A percentile compares a stretch with the other conserved stretches of the same genome.
phyloP scores from a whole-genome alignment of 306 rosid genomes.

The Quercus wislizeni region DNA sequence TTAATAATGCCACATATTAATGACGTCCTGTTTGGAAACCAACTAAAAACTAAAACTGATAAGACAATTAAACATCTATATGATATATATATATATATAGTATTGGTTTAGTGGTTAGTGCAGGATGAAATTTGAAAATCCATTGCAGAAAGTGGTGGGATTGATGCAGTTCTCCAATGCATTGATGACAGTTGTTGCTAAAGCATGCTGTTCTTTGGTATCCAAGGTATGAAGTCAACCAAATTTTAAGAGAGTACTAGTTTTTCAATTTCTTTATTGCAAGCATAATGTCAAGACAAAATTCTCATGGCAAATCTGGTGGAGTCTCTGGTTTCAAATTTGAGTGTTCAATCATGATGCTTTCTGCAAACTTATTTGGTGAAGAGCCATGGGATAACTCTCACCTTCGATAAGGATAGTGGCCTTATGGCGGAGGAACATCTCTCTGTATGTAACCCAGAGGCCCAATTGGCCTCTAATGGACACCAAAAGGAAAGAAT shows the following conservation, averaged over 20 bases:
- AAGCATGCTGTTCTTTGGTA: constrained; percentile 78
- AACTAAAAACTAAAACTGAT: background rate
- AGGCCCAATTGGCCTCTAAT: background rate
- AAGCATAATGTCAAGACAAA: background rate
- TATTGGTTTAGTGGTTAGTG: background rate
- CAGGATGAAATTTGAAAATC: constrained; percentile 66
- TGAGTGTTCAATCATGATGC: too few species aligned
- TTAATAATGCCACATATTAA: background rate
- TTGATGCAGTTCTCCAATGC: constrained; percentile 66
- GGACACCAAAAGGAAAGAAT: background rate
- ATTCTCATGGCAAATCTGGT: background rate
- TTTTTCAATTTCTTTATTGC: background rate
- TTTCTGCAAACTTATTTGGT: too few species aligned
- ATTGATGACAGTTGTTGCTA: constrained; percentile 60
- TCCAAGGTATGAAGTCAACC: constrained; percentile 56
- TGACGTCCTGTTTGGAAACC: background rate
- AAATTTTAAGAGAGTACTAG: background rate
- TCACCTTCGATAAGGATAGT: too few species aligned
- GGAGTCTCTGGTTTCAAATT: background rate
- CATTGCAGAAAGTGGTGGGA: constrained; percentile 53
- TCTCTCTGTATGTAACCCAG: too few species aligned
- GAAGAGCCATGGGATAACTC: too few species aligned
- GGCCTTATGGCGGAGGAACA: too few species aligned
- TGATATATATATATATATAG: background rate
- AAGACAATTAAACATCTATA: constrained; percentile 1